Base-by-base conservation (phyloP, 139 green algal genomes). In the Diplosphaera chodatii region DNA sequence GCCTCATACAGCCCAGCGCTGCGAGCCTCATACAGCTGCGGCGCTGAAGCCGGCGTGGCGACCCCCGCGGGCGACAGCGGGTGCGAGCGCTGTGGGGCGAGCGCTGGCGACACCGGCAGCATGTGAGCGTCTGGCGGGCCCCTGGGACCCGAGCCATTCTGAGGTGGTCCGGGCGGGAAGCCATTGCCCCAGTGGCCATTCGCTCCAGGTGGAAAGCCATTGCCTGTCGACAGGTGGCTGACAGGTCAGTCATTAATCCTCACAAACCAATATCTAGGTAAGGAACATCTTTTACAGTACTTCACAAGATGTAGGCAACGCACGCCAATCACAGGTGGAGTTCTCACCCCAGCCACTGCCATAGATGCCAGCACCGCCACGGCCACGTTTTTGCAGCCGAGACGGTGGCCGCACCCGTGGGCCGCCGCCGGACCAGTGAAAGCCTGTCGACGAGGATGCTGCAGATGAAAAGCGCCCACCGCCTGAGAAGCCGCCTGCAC, bases 31-130 rank as follows among this genome's bases (percentile, higher is more conserved):
- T n/a, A 59, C 48, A 34, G 28, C 41, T 69, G 69, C 40, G 69
- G 41, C 32, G 4, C 5, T 10, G 2, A 10, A 33, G 63, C 32
- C 29, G 29, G 32, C 25, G 37, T 64, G 55, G 67, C 4, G 67
- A 64, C 63, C 2, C 32, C 67, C 21, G 33, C 32, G 3, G 32
- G 4, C 3, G 67, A 64, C 55, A n/a, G 55, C 16, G 28, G 55
- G 6, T 27, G 67, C 32, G 71, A 63, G 40, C 70, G 74, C 32
- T 67, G 37, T 4, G 74, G 22, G 29, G 72, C 62, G 32, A 85
- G 56, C 63, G 79, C 77, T 28, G 71, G 32, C 18, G 37, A 32
- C 62, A 72, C 25, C 66, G 74, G 30, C 64, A 48, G 28, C 70
- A 34, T 0, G 62, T 40, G 4, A 64, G 70, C 20, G n/a, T n/a